Evolutionary conservation across 495 filamentous ascomycete genomes (phyloP).

Genomic region (Lepidopterella palustris): DNA sequence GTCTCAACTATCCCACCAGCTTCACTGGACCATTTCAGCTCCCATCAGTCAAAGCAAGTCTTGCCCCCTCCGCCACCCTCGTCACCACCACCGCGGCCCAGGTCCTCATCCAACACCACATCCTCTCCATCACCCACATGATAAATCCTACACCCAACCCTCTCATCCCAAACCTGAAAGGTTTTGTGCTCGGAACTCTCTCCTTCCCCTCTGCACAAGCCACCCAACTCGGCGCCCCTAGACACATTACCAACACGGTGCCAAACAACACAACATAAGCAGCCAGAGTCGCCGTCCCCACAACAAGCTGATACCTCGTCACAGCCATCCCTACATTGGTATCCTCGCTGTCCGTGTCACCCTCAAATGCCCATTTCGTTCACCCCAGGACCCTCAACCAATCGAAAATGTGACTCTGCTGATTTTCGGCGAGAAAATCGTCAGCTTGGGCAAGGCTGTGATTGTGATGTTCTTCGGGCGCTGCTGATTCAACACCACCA

Average conservation of each 20-base stretch:
- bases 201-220: not conserved
- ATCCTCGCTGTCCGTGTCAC: slow-evolving; percentile 2
- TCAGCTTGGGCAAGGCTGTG: not conserved
- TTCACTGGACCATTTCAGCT: no score
- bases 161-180: slow-evolving; percentile 7
- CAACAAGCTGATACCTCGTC: slow-evolving; percentile 1
- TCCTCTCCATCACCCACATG: not conserved
- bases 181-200: not conserved
- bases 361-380: slow-evolving; percentile 2
- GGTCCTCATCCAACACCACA: no score
- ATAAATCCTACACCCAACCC: not conserved
- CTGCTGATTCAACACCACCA: slow-evolving; percentile 3
- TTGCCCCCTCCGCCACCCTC: no score
- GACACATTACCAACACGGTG: not conserved
- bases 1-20: no score
- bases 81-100: no score
- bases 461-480: not conserved
- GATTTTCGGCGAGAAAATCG: not conserved
- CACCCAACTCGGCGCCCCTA: not conserved
- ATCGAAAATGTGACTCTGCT: slow-evolving; percentile 4
- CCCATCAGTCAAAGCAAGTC: no score
- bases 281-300: not conserved
- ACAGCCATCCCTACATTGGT: slow-evolving; percentile 1
- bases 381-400: slow-evolving; percentile 1
- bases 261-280: slow-evolving; percentile 6